Percentiles rank a stretch among this genome's conserved stretches.
phyloP scores from a whole-genome alignment of 208 protist genomes.

The Angomonas deanei region DNA sequence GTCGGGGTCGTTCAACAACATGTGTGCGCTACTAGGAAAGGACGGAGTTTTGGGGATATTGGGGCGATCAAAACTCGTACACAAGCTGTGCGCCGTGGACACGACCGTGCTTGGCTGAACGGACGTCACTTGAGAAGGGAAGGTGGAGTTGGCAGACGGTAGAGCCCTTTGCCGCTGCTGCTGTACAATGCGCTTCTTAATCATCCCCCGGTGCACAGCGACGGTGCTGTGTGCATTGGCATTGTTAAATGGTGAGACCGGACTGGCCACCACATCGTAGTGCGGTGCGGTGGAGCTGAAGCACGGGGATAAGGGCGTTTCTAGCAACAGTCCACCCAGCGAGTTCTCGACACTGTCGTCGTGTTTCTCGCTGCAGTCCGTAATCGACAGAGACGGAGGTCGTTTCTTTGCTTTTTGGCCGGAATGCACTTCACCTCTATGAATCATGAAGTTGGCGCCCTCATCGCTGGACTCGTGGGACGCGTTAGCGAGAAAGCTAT shows the following conservation, averaged over 20 bases:
- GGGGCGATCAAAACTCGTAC: background rate
- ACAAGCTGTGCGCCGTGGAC: background rate
- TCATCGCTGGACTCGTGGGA: no score
- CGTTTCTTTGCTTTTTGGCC: no score
- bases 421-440: no score
- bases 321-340: conserved; percentile 6
- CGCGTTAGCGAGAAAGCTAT: no score
- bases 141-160: background rate
- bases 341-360: background rate
- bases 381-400: no score
- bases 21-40: background rate
- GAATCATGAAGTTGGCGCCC: no score
- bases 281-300: conserved; percentile 26
- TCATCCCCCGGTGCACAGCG: background rate
- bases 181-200: background rate
- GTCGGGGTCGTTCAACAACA: background rate
- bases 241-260: background rate
- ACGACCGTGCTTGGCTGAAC: background rate
- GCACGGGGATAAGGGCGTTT: conserved; percentile 27
- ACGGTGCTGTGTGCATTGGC: background rate
- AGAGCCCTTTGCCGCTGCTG: background rate
- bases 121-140: background rate
- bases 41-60: background rate
- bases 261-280: conserved; percentile 21
- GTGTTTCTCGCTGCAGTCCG: no score